Percentiles rank a stretch among this genome's conserved stretches.
phyloP scores from a whole-genome alignment of 1,284 basidiomycete genomes.

The Thecaphora thlaspeos region DNA sequence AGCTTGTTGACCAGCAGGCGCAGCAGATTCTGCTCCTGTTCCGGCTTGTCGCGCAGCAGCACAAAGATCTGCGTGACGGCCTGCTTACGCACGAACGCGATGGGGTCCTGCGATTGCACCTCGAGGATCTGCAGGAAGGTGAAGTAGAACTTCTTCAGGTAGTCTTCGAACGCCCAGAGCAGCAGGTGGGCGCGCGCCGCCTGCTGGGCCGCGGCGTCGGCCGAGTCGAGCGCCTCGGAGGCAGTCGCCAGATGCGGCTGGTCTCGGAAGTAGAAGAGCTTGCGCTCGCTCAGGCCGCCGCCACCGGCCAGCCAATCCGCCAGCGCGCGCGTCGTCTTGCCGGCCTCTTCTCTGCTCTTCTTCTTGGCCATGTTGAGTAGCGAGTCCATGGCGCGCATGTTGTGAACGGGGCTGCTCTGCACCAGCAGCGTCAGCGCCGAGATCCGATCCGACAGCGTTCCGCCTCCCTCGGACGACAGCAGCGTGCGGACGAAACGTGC shows the following conservation, averaged over 20 bases:
- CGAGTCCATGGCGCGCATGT: slow-evolving; percentile 63
- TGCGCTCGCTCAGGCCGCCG: slow-evolving; percentile 72
- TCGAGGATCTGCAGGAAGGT: slow-evolving; percentile 86
- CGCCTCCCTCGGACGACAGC: slow-evolving; percentile 45
- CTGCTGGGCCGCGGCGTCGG: slow-evolving; percentile 25
- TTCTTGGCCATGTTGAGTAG: slow-evolving; percentile 78
- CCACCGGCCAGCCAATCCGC: slow-evolving; percentile 83
- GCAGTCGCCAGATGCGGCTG: slow-evolving; percentile 69
- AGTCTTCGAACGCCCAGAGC: slow-evolving; percentile 91
- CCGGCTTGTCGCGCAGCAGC: slow-evolving; percentile 83
- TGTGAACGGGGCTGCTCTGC: slow-evolving; percentile 86
- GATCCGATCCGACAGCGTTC: slow-evolving; percentile 85
- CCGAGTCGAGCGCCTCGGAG: slow-evolving; percentile 60
- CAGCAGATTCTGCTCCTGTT: slow-evolving; percentile 95
- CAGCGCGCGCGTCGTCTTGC: slow-evolving; percentile 84
- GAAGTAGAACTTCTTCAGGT: slow-evolving; percentile 96
- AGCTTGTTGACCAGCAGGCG: slow-evolving; percentile 86
- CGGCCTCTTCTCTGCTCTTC: slow-evolving; percentile 83
- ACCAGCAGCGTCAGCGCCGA: slow-evolving; percentile 88
- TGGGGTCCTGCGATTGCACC: slow-evolving; percentile 79
- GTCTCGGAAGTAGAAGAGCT: slow-evolving; percentile 81
- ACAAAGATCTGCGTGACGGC: slow-evolving; percentile 69
- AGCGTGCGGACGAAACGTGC: slow-evolving; percentile 55
- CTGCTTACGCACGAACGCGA: slow-evolving; percentile 84
- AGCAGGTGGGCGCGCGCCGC: slow-evolving; percentile 66